Evolutionary conservation across 768 basidiomycete genomes (phyloP), one percentile per base, ranked within the genome.

Genomic region (Hypholoma fasciculare): DNA sequence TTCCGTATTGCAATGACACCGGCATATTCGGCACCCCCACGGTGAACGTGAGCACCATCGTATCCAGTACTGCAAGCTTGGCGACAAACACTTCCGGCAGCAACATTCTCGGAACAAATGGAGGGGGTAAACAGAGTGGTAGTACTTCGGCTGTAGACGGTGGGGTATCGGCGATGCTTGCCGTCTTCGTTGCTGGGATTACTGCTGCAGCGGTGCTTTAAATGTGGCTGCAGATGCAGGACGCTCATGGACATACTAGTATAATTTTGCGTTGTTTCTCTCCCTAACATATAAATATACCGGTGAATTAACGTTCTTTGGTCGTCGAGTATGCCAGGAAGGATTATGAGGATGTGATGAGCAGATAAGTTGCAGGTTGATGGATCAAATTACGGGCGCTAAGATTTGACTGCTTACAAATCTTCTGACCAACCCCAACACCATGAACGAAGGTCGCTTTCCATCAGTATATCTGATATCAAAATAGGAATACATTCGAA

Each of bases 401-500:
- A 34, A 34, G 30, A 34, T 34, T 34, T 9, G 6, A 1, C 9
- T 34, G 20, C 16, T 43, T 9, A 43, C 16, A 43, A n/a, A n/a
- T 43, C 16, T 14, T 20, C 42, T n/a, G 7, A n/a, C 14, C 16
- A 43, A 14, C 42, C 19, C 14, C 46, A 20, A 7, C 23, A 23
- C 20, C 11, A 49, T 14, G 13, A 14, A 11, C 13, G 12, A 49
- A 30, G 23, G 8, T 42, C 13, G 40, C 17, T 14, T 46, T 46
- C 23, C 44, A 19, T 5, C 4, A 6, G n/a, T 46, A 17, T 46
- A 46, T 23, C 34, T 37, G 27, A 44, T 23, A 34, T 36, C 40
- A 44, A 30, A 30, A 54, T 54, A 54, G 34, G 30, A 54, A 54
- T 54, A 54, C 54, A 54, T 54, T 54, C 54, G 37, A 48, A 46